Base-by-base conservation (phyloP, 495 filamentous ascomycete genomes). In the Bacidia gigantensis region DNA sequence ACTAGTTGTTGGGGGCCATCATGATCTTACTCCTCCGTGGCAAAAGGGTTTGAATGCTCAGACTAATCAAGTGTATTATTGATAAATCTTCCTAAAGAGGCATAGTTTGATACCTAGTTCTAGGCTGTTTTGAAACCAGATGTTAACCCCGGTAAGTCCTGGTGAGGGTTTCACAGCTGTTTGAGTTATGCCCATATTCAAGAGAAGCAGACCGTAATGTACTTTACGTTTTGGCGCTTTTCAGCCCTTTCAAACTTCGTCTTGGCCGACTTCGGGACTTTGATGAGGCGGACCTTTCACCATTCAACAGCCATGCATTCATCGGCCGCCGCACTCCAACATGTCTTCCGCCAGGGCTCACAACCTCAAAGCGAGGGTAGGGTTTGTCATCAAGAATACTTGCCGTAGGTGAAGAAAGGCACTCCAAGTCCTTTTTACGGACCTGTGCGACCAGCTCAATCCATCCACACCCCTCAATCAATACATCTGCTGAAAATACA, bases 381-480 rank as follows among this genome's bases (percentile, higher is more conserved):
- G 46, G 52, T 2, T 61, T 47, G 9, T 50, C 46, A 21, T 66
- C 64, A 5, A 54, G 46, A 44, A 40, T 50, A 2, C 40, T 20
- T 46, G 23, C 26, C 11, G 22, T 45, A 26, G 53, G 42, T 40
- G 18, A 25, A 7, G n/a, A 40, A 7, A 9, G 5, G 20, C 20
- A 60, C 35, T 51, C 26, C 2, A 58, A 47, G 24, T 62, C 55
- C 54, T 68, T 77, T 22, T 73, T 75, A 21, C 89, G 79, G 7
- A 92, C 75, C 65, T 97, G 89, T 12, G 82, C 80, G 3, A 78
- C 82, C 18, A 99, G 64, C 64, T 99, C 92, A 7, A 99, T 74
- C 90, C 93, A 99, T 2, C 92, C 92, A 39, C 81, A 80, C 18
- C 90, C 86, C 58, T 95, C 88, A 32, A 99, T 80, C 7, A 99